Conservation (phyloP, 2,329 filamentous ascomycete genomes). For the Cytospora piceicola region DNA sequence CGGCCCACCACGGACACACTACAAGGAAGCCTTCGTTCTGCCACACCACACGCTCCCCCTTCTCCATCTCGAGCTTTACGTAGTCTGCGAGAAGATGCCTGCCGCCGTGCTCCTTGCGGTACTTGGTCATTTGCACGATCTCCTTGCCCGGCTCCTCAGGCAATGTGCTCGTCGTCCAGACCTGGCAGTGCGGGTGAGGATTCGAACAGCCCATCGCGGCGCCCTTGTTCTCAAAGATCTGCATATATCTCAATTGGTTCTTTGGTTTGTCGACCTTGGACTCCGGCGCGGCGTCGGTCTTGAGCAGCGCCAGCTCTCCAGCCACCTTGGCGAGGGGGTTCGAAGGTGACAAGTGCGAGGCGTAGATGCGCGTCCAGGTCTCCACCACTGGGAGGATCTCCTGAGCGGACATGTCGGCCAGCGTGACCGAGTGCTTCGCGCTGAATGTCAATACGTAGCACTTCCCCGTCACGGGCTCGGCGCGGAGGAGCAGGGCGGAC, state of each 20-base stretch:
- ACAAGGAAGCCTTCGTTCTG: slow-evolving; percentile 85
- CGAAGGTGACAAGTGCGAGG: slow-evolving; percentile 73
- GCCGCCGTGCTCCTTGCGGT: slow-evolving; percentile 72
- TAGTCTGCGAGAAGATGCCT: slow-evolving; percentile 85
- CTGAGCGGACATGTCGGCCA: slow-evolving; percentile 80
- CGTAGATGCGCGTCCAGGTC: slow-evolving; percentile 91
- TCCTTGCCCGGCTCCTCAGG: slow-evolving; percentile 89
- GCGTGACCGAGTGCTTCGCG: slow-evolving; percentile 84
- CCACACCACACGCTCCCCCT: slow-evolving; percentile 84
- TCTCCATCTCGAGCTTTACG: slow-evolving; percentile 77
- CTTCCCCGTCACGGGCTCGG: slow-evolving; percentile 86
- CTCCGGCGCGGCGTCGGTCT: slow-evolving; percentile 41
- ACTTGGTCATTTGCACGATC: slow-evolving; percentile 76
- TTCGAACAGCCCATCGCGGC: slow-evolving; percentile 98
- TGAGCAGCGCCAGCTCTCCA: slow-evolving; percentile 44
- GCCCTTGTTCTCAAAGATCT: slow-evolving; percentile 99
- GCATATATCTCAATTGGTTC: slow-evolving; percentile 92
- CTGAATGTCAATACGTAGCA: slow-evolving; percentile 98
- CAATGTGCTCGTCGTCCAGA: slow-evolving; percentile 91
- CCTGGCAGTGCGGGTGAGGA: slow-evolving; percentile 93
- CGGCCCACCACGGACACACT: slow-evolving; percentile 95
- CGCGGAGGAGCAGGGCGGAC: slow-evolving; percentile 76
- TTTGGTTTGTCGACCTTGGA: slow-evolving; percentile 56
- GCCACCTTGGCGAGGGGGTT: slow-evolving; percentile 62
- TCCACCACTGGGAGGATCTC: slow-evolving; percentile 84